phyloP scores from a whole-genome alignment of 352 stramenopile genomes.

The Pythium chondricola region DNA sequence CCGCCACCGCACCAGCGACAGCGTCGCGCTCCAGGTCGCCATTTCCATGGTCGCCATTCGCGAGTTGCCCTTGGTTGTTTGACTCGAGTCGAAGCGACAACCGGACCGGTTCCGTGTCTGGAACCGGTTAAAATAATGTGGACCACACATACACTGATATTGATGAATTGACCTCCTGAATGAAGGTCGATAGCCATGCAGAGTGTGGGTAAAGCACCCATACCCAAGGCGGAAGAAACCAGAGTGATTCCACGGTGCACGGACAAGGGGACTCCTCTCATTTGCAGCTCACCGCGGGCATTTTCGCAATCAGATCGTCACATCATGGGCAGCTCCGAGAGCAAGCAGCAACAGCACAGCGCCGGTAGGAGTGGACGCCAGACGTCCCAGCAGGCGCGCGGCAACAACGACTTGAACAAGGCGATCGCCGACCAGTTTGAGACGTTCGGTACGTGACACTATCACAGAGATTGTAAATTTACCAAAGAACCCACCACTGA shows the following conservation, averaged over 20 bases:
- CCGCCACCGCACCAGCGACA: conserved; percentile 65
- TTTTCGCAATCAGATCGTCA: too few relatives aligned
- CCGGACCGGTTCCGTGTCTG: background rate
- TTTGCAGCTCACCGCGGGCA: too few relatives aligned
- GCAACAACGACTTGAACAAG: conserved; percentile 25
- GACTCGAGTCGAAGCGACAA: background rate
- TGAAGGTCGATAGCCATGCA: too few relatives aligned
- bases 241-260: too few relatives aligned
- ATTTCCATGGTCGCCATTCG: background rate
- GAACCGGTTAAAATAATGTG: background rate
- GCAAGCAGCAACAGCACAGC: conserved; percentile 6
- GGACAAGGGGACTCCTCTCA: too few relatives aligned
- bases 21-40: conserved; percentile 30
- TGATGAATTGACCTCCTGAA: too few relatives aligned
- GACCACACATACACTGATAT: too few relatives aligned
- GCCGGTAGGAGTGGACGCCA: background rate
- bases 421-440: conserved; percentile 56
- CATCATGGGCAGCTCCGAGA: background rate
- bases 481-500: background rate
- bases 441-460: conserved; percentile 36
- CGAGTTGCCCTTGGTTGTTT: background rate
- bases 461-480: background rate
- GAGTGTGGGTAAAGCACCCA: too few relatives aligned
- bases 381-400: too few relatives aligned
- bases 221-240: too few relatives aligned